phyloP scores from a whole-genome alignment of 345 rosid species.

The Citrus mangshanensis region DNA sequence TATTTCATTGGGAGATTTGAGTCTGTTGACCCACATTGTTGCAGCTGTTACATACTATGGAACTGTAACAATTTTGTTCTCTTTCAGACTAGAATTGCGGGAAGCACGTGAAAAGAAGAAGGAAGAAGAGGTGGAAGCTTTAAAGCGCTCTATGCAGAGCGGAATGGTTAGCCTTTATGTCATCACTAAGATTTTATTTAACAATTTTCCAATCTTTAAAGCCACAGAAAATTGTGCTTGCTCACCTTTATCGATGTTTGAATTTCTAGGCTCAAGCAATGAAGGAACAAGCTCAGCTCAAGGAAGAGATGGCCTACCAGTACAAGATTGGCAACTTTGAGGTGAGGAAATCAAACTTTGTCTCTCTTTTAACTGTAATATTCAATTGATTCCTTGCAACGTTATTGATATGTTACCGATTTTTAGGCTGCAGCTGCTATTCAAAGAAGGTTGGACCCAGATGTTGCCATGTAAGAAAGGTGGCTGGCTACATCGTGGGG shows the following conservation, averaged over 20 bases:
- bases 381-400: neutral
- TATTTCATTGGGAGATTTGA: neutral
- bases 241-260: neutral
- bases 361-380: neutral
- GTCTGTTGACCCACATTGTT: neutral
- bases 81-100: conserved; percentile 70
- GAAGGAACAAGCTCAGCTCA: conserved; percentile 90
- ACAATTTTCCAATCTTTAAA: neutral
- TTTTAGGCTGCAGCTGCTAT: conserved; percentile 69
- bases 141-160: conserved; percentile 84
- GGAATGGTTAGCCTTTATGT: conserved; percentile 74
- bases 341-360: conserved; percentile 34
- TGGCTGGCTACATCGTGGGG: neutral
- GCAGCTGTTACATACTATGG: neutral
- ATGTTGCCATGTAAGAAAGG: conserved; percentile 49
- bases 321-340: conserved; percentile 91
- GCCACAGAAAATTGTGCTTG: neutral
- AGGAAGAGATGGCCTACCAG: conserved; percentile 91
- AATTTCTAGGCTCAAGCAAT: conserved; percentile 81
- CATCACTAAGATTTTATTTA: neutral
- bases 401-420: neutral
- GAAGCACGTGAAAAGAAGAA: conserved; percentile 82
- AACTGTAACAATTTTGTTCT: neutral
- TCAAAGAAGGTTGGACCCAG: conserved; percentile 75
- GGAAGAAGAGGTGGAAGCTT: conserved; percentile 73